These are phyloP conservation scores for Xylariaceae sp. DNA, from an alignment of 2,329 filamentous ascomycete genomes.

Conservation along the genomic window DNA sequence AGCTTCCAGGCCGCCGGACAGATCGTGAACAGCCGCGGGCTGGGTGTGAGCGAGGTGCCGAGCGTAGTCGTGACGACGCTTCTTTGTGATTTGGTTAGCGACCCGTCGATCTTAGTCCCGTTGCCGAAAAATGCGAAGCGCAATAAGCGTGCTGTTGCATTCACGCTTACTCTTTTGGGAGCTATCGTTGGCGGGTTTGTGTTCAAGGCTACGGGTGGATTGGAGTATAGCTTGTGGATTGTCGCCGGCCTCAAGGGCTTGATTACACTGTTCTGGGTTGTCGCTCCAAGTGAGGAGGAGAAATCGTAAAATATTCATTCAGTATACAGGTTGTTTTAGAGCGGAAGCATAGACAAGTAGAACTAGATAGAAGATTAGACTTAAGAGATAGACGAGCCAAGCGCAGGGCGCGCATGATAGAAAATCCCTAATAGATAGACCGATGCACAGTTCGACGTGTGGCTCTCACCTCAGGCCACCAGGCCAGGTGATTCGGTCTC, in stretches of 20 bases:
- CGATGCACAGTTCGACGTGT: too few species aligned
- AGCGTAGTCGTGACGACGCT: conserved; percentile 55
- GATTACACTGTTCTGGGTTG: conserved; percentile 35
- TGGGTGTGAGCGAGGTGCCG: conserved; percentile 54
- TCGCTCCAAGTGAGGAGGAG: conserved; percentile 13
- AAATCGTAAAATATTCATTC: conserved; percentile 2
- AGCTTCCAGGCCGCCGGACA: conserved; percentile 56
- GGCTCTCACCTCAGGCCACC: too few species aligned
- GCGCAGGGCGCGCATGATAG: too few species aligned
- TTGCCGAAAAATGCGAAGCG: conserved; percentile 46
- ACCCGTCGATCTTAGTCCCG: conserved; percentile 46
- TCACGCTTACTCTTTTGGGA: conserved; percentile 44
- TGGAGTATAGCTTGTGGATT: conserved; percentile 45
- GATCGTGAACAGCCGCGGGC: conserved; percentile 49
- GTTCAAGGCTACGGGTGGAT: conserved; percentile 40
- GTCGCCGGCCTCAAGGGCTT: conserved; percentile 43
- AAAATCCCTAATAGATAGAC: too few species aligned
- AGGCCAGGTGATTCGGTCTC: too few species aligned
- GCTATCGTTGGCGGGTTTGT: conserved; percentile 49
- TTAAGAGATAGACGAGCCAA: too few species aligned
- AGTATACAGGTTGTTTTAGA: too few species aligned
- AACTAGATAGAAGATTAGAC: too few species aligned
- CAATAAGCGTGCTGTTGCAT: conserved; percentile 45
- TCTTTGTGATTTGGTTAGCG: conserved; percentile 53
- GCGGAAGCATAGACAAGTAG: too few species aligned